These are phyloP conservation scores for Colletotrichum plurivorum DNA, from an alignment of 2,329 filamentous ascomycete species.

Conservation along the genomic window DNA sequence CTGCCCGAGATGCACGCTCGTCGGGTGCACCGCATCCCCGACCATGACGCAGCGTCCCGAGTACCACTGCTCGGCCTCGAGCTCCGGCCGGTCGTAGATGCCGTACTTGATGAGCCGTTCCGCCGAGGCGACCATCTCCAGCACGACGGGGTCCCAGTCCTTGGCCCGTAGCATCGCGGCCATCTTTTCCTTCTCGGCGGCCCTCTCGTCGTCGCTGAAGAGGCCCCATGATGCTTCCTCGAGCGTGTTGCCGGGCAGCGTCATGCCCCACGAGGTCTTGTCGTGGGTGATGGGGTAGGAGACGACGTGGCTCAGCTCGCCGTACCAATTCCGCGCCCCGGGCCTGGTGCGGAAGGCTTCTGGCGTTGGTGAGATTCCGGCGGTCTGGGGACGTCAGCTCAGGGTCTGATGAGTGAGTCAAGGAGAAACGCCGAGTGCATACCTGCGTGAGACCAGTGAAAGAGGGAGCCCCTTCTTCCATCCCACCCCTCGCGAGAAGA, in stretches of 20 bases:
- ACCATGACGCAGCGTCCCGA: conserved; percentile 43
- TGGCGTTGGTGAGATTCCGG: conserved; percentile 43
- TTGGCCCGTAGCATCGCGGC: conserved; percentile 31
- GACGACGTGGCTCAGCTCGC: conserved; percentile 44
- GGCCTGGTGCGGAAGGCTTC: conserved; percentile 26
- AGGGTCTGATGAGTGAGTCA: not conserved
- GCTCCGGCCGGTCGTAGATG: conserved; percentile 45
- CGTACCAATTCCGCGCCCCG: conserved; percentile 45
- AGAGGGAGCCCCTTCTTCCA: conserved; percentile 38
- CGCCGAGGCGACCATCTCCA: conserved; percentile 41
- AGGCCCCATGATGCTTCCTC: conserved; percentile 45
- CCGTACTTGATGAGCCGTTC: conserved; percentile 46
- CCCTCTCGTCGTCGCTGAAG: conserved; percentile 41
- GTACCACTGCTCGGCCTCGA: conserved; percentile 43
- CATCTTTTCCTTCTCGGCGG: conserved; percentile 38
- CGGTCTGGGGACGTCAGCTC: conserved; percentile 35
- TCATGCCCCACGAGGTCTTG: conserved; percentile 45
- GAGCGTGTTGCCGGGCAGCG: conserved; percentile 42
- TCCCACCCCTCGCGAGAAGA: conserved; percentile 37
- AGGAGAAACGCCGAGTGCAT: not conserved
- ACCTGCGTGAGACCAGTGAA: conserved; percentile 43
- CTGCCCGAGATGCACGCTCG: conserved; percentile 46
- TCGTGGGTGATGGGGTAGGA: conserved; percentile 43
- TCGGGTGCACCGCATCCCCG: conserved; percentile 46
- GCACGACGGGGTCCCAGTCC: conserved; percentile 41